phyloP scores from a whole-genome alignment of 495 filamentous ascomycete species.

The Daldinia childiae region DNA sequence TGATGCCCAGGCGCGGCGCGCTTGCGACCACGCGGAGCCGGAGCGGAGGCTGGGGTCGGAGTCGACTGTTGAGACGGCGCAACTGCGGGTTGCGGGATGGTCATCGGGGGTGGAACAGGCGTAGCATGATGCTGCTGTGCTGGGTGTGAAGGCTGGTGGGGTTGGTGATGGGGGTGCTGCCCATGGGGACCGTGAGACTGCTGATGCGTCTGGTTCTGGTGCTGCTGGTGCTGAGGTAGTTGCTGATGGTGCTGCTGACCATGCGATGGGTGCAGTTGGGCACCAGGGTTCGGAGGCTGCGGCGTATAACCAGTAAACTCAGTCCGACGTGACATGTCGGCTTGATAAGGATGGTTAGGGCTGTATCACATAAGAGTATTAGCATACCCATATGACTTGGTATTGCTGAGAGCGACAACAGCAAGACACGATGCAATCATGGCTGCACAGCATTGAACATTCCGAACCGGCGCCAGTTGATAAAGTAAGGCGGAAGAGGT shows the following conservation, averaged over 20 bases:
- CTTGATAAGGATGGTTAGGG: conserved; percentile 50
- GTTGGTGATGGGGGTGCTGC: conserved; percentile 49
- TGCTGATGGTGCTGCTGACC: conserved; percentile 46
- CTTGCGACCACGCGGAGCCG: conserved; percentile 41
- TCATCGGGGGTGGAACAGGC: conserved; percentile 53
- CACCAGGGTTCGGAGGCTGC: conserved; percentile 40
- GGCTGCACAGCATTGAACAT: conserved; percentile 36
- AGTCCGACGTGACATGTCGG: conserved; percentile 56
- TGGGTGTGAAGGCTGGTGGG: conserved; percentile 44
- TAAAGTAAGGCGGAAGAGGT: conserved; percentile 7
- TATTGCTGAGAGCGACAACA: conserved; percentile 38
- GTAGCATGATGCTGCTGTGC: conserved; percentile 51
- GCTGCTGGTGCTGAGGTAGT: conserved; percentile 40
- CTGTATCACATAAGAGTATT: conserved; percentile 46
- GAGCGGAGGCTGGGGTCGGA: conserved; percentile 51
- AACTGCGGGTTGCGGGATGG: conserved; percentile 45
- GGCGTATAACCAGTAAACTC: conserved; percentile 47
- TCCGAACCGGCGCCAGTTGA: conserved; percentile 26
- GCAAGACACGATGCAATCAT: conserved; percentile 35
- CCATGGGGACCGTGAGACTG: conserved; percentile 31
- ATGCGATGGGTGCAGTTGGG: conserved; percentile 45
- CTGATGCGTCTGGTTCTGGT: conserved; percentile 42
- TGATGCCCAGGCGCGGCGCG: conserved; percentile 38
- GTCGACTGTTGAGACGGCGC: conserved; percentile 53
- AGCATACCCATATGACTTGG: conserved; percentile 38